These are phyloP conservation scores for Escallonia rubra DNA, from an alignment of 129 eudicot genomes.

Conservation along the genomic window DNA sequence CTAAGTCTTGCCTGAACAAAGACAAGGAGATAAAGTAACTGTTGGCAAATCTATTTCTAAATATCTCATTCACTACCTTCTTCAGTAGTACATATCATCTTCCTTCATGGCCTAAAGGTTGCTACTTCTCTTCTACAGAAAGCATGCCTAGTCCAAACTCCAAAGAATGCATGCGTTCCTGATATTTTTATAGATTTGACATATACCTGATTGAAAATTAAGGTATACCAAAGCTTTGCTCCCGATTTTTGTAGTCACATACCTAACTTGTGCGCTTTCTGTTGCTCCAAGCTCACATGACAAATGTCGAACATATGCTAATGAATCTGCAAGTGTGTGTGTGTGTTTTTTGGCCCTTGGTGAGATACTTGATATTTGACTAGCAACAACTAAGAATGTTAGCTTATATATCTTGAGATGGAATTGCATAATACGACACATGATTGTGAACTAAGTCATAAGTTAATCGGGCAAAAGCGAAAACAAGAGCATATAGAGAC, in stretches of 20 bases:
- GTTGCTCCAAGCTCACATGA: conserved; percentile 26
- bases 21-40: neutral
- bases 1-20: neutral
- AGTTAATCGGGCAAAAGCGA: no score
- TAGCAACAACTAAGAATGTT: neutral
- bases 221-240: conserved; percentile 68
- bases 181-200: conserved; percentile 40
- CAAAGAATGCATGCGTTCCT: neutral
- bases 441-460: neutral
- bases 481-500: no score
- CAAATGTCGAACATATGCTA: conserved; percentile 30
- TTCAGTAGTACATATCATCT: neutral
- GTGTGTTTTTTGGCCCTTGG: neutral
- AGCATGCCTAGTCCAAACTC: neutral
- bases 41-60: neutral
- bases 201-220: conserved; percentile 38
- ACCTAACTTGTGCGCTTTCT: conserved; percentile 27
- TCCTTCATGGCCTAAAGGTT: neutral
- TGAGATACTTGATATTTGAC: no score
- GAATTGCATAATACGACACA: neutral
- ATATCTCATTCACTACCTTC: neutral
- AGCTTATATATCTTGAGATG: no score
- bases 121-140: neutral
- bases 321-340: neutral
- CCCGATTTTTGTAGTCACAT: conserved; percentile 35